phyloP scores from a whole-genome alignment of 1,284 basidiomycete species.

The Sphaerobolus stellatus region DNA sequence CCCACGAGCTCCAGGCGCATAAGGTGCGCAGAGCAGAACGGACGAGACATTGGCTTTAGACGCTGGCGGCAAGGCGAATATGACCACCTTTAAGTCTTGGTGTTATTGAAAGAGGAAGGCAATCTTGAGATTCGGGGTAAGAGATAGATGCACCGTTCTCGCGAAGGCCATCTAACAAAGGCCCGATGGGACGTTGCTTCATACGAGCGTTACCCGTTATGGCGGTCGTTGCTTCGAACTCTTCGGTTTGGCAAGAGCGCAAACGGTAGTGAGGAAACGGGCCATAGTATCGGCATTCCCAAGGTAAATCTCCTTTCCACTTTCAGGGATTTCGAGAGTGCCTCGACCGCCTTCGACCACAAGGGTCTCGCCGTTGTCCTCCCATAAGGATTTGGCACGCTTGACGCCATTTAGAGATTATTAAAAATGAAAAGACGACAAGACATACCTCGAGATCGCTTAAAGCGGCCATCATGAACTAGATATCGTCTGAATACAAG shows the following conservation, averaged over 20 bases:
- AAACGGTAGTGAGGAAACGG: constrained; percentile 96
- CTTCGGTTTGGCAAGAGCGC: constrained; percentile 84
- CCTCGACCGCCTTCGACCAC: constrained; percentile 90
- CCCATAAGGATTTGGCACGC: constrained; percentile 90
- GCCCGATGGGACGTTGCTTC: constrained; percentile 98
- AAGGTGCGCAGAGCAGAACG: constrained; percentile 94
- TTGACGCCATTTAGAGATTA: constrained; percentile 34
- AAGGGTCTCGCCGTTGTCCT: constrained; percentile 93
- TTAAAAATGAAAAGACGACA: constrained; percentile 1
- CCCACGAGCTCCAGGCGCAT: constrained; percentile 90
- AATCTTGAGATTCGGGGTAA: constrained; percentile 80
- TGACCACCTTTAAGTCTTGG: constrained; percentile 75
- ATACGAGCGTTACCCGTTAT: constrained; percentile 98
- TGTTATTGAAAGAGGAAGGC: constrained; percentile 82
- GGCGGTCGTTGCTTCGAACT: constrained; percentile 49
- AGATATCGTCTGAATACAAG: constrained; percentile 96
- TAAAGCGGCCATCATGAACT: constrained; percentile 97
- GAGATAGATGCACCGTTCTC: constrained; percentile 80
- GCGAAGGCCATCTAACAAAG: constrained; percentile 89
- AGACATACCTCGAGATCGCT: constrained; percentile 75
- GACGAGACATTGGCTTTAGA: constrained; percentile 97
- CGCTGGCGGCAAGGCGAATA: constrained; percentile 89
- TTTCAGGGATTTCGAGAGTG: constrained; percentile 70
- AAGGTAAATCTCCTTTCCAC: constrained; percentile 89
- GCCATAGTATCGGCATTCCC: constrained; percentile 98